Conservation (phyloP, 495 filamentous ascomycete species). For the Aspergillus carlsbadensis region DNA sequence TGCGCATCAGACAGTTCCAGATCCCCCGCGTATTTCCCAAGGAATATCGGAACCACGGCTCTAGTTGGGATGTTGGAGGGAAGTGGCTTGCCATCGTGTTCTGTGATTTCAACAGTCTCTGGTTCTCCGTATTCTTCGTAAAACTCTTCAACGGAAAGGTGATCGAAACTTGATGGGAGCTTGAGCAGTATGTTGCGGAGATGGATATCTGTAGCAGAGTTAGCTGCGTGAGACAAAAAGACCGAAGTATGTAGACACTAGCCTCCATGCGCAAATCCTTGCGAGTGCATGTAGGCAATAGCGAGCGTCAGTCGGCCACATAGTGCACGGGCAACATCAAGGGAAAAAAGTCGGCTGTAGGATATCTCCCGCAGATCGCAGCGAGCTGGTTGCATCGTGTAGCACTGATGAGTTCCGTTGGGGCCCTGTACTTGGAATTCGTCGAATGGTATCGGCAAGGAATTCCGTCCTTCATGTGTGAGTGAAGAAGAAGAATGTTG, state of each 20-base stretch:
- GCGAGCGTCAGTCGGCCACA: constrained; percentile 22
- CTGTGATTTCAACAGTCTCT: constrained; percentile 7
- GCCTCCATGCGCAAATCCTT: constrained; percentile 37
- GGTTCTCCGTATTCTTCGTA: constrained; percentile 33
- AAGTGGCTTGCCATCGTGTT: constrained; percentile 16
- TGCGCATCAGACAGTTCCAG: constrained; percentile 27
- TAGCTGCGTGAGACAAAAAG: neutral
- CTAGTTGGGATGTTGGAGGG: neutral
- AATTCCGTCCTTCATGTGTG: constrained; percentile 15
- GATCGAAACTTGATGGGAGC: constrained; percentile 29
- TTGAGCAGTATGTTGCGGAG: constrained; percentile 37
- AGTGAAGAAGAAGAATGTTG: constrained; percentile 8
- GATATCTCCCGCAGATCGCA: constrained; percentile 31
- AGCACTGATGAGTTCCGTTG: constrained; percentile 33
- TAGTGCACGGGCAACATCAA: constrained; percentile 32
- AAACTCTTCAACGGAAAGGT: constrained; percentile 29
- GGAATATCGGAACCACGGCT: constrained; percentile 1
- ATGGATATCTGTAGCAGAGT: constrained; percentile 30
- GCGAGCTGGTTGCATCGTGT: constrained; percentile 21
- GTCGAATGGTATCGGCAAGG: constrained; percentile 20
- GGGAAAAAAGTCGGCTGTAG: constrained; percentile 26
- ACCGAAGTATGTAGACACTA: constrained; percentile 7
- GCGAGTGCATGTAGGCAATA: constrained; percentile 34
- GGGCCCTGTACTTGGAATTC: constrained; percentile 31
- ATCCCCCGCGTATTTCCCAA: constrained; percentile 30